phyloP scores from a whole-genome alignment of 768 basidiomycete species.

The Russula virescens region DNA sequence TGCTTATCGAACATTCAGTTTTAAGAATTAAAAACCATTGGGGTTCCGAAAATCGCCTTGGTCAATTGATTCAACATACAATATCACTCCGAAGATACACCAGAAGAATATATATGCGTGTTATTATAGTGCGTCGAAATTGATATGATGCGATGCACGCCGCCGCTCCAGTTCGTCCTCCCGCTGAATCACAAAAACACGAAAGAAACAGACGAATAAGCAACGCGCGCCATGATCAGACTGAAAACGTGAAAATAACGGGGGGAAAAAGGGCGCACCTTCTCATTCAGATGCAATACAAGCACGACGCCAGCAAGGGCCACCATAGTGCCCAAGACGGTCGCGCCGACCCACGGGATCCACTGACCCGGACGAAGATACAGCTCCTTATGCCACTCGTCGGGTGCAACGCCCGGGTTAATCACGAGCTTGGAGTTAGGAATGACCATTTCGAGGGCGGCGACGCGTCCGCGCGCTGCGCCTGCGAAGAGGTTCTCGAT shows the following conservation, averaged over 20 bases:
- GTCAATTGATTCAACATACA: neutral
- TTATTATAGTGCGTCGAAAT: conserved; percentile 85
- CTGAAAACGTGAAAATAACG: too few relatives aligned
- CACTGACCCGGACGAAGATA: conserved; percentile 93
- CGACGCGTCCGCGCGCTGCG: conserved; percentile 77
- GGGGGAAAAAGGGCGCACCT: conserved; percentile 45
- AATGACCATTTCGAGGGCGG: conserved; percentile 94
- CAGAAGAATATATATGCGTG: neutral
- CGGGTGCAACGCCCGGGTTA: conserved; percentile 57
- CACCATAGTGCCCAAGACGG: conserved; percentile 66
- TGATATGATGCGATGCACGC: conserved; percentile 89
- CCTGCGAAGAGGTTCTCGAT: conserved; percentile 98
- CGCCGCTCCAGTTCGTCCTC: conserved; percentile 92
- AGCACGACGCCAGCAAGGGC: conserved; percentile 79
- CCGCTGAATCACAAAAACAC: conserved; percentile 42
- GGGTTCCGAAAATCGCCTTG: neutral
- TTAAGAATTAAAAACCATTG: neutral
- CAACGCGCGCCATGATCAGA: too few relatives aligned
- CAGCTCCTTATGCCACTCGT: conserved; percentile 79
- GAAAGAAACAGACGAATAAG: neutral
- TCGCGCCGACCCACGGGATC: conserved; percentile 96
- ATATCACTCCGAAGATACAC: neutral
- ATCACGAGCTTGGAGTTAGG: conserved; percentile 98
- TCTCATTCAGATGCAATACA: conserved; percentile 85
- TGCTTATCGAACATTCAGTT: too few relatives aligned